Conservation (phyloP, 306 rosid genomes). For the Macrotyloma uniflorum region DNA sequence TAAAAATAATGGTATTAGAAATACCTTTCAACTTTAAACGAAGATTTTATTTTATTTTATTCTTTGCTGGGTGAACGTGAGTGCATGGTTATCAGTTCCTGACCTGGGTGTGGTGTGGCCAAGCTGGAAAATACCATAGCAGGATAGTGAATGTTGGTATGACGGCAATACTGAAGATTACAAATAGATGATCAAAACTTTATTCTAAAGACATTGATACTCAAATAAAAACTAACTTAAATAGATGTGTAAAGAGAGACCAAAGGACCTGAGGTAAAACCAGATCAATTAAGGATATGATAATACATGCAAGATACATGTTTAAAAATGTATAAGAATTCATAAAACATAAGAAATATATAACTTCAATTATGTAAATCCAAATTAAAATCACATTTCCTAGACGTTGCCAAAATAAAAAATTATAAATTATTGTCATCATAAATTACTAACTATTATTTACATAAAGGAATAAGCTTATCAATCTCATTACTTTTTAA, state of each 20-base stretch:
- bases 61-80: neutral
- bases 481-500: too few species aligned
- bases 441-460: too few species aligned
- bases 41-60: neutral
- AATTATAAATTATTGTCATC: too few species aligned
- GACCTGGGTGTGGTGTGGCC: neutral
- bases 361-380: too few species aligned
- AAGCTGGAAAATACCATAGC: neutral
- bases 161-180: neutral
- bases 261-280: too few species aligned
- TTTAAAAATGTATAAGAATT: too few species aligned
- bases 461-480: too few species aligned
- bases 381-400: too few species aligned
- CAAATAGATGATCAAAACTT: neutral
- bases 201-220: neutral
- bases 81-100: neutral
- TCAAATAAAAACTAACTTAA: neutral
- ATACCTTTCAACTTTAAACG: neutral
- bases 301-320: too few species aligned
- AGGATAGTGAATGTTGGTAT: neutral
- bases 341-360: too few species aligned
- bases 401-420: too few species aligned
- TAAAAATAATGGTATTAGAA: slow-evolving; percentile 5
- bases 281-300: too few species aligned
- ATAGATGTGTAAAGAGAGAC: neutral